A percentile compares a stretch with the other conserved stretches of the same genome.
phyloP scores from a whole-genome alignment of 2,329 filamentous ascomycete species.

The Stromatinia cepivora region DNA sequence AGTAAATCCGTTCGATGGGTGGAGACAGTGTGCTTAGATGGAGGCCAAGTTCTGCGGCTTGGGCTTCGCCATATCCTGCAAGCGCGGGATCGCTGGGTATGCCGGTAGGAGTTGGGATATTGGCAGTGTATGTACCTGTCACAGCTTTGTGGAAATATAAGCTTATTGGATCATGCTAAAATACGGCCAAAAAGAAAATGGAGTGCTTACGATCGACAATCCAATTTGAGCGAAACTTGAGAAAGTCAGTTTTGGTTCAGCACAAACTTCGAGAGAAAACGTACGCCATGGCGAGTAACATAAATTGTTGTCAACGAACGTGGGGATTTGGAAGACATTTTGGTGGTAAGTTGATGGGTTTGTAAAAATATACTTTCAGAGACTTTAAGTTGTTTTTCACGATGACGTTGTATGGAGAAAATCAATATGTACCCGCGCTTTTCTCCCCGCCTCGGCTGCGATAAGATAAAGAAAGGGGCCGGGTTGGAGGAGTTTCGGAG shows the following conservation, averaged over 20 bases:
- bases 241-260: slow-evolving; percentile 25
- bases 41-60: slow-evolving; percentile 73
- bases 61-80: slow-evolving; percentile 80
- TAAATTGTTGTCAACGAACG: slow-evolving; percentile 54
- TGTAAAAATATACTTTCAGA: slow-evolving; percentile 43
- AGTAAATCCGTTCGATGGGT: slow-evolving; percentile 75
- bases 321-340: slow-evolving; percentile 18
- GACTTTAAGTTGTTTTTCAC: slow-evolving; percentile 18
- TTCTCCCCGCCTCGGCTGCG: slow-evolving; percentile 18
- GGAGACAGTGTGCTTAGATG: slow-evolving; percentile 64
- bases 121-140: slow-evolving; percentile 75
- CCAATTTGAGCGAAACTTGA: slow-evolving; percentile 88
- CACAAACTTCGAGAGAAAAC: slow-evolving; percentile 40
- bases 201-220: slow-evolving; percentile 61
- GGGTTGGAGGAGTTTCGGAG: slow-evolving; percentile 32
- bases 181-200: too few species aligned
- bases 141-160: slow-evolving; percentile 41
- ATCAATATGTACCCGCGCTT: slow-evolving; percentile 8
- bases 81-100: slow-evolving; percentile 86
- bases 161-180: too few species aligned
- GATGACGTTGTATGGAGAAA: slow-evolving; percentile 18
- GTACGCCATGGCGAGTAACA: slow-evolving; percentile 72
- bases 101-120: slow-evolving; percentile 78
- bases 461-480: slow-evolving; percentile 23
- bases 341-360: neutral